Evolutionary conservation across 371 early-diverging fungal species (phyloP), one percentile per base, ranked within the genome.

Genomic region (Fennellomyces sp.): DNA sequence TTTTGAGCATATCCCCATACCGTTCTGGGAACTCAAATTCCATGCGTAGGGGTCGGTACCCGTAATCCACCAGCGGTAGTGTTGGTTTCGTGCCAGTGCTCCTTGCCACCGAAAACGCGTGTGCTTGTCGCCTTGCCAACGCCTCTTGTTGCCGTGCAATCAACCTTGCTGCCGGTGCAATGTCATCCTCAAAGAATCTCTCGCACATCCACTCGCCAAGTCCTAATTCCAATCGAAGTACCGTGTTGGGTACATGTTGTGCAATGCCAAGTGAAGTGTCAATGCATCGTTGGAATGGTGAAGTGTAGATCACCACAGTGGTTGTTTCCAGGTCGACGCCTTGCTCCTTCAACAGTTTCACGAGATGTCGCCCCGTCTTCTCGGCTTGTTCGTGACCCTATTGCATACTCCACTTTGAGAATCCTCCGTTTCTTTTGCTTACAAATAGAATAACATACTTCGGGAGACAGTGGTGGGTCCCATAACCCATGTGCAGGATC

Each of bases 161-260:
- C n/a, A 80, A 26, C 5, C 65, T 59, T 1, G 54, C 15, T 12
- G 75, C 80, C 39, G 76, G 63, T 33, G 73, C 71, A 1, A 73
- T 55, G 1, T 66, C 61, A 19, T 80, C 71, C 1, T 28, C 35
- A 64, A 73, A 79, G 39, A 75, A 79, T 5, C 57, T 54, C 21
- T 79, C 80, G 21, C 60, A 72, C 72, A 76, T 69, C 80, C 80
- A 80, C 63, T 80, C 80, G 8, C 75, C 73, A 27, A 76, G 31
- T 1, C 76, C 76, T 1, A 76, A 54, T 30, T 80, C 76, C 5
- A 80, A 27, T 15, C 76, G 66, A 27, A 73, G 38, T 3, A 66
- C 48, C 11, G 68, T 39, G n/a, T 65, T 60, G 39, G 55, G 52
- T 17, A 33, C 45, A 19, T 72, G 74, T 30, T 56, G 65, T 12